These are phyloP conservation scores for Laguncularia racemosa DNA, from an alignment of 345 rosid species.

Conservation along the genomic window DNA sequence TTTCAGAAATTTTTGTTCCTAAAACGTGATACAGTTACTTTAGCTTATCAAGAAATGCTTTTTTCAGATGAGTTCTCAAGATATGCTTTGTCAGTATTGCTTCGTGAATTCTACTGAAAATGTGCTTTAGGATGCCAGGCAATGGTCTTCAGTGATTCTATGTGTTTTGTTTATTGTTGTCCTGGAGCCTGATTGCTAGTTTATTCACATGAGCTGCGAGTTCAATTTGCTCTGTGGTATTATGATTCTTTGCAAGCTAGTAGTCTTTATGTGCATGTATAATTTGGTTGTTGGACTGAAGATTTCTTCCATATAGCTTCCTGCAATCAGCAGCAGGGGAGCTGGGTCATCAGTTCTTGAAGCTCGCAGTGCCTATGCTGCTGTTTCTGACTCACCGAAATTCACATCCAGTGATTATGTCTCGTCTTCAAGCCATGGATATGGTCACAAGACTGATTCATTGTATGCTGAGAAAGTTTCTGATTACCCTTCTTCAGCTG, in stretches of 20 bases:
- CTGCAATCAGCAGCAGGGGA: slow-evolving; percentile 41
- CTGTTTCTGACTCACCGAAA: slow-evolving; percentile 70
- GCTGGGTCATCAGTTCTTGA: slow-evolving; percentile 54
- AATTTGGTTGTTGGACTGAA: neutral
- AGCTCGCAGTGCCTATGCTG: slow-evolving; percentile 55
- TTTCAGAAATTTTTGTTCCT: no score
- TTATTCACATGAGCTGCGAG: no score
- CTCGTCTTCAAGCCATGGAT: slow-evolving; percentile 58
- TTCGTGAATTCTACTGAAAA: no score
- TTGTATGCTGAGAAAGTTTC: slow-evolving; percentile 62
- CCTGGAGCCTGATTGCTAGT: no score
- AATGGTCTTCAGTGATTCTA: no score
- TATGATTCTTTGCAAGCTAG: neutral
- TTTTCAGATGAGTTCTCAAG: no score
- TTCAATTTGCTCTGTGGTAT: neutral
- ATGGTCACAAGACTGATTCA: slow-evolving; percentile 69
- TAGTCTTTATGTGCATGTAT: neutral
- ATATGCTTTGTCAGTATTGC: no score
- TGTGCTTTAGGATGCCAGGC: no score
- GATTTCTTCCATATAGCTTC: slow-evolving; percentile 19
- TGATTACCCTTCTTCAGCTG: slow-evolving; percentile 57
- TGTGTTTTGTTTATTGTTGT: no score
- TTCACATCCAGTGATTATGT: slow-evolving; percentile 59
- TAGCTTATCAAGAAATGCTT: no score
- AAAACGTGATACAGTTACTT: no score